Evolutionary conservation across 257 asterid species (phyloP).

Genomic region (Solanum medicagineum): DNA sequence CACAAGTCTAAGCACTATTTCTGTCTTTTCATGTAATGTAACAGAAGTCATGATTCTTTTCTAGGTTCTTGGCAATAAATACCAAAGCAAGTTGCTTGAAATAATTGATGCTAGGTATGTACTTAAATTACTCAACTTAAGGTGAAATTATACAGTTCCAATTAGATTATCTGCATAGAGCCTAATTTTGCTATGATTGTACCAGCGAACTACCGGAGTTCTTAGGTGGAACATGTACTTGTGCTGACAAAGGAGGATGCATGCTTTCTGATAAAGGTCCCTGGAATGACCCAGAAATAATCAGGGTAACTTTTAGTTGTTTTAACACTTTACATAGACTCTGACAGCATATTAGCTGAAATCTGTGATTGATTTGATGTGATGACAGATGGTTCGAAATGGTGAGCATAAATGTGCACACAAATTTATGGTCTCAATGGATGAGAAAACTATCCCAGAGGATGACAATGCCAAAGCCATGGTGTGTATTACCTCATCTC

Average conservation of each 20-base stretch:
- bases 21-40: not conserved
- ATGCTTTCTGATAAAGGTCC: constrained; percentile 92
- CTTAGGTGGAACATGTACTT: constrained; percentile 92
- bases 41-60: not conserved
- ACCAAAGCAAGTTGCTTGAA: constrained; percentile 90
- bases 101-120: constrained; percentile 72
- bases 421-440: constrained; percentile 28
- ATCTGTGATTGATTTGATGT: not conserved
- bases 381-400: constrained; percentile 59
- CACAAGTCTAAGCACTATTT: not conserved
- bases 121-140: not conserved
- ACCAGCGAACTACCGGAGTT: constrained; percentile 86
- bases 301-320: constrained; percentile 42
- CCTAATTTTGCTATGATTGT: not conserved
- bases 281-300: constrained; percentile 83
- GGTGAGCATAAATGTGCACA: constrained; percentile 77
- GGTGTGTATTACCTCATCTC: not conserved
- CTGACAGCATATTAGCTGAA: not conserved
- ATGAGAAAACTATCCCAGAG: constrained; percentile 66
- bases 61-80: constrained; percentile 88
- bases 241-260: constrained; percentile 84
- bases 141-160: not conserved
- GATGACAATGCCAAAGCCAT: constrained; percentile 42
- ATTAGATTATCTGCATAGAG: not conserved
- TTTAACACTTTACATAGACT: no score